Evolutionary conservation across 345 rosid genomes (phyloP).

Genomic region (Aquilaria malaccensis): DNA sequence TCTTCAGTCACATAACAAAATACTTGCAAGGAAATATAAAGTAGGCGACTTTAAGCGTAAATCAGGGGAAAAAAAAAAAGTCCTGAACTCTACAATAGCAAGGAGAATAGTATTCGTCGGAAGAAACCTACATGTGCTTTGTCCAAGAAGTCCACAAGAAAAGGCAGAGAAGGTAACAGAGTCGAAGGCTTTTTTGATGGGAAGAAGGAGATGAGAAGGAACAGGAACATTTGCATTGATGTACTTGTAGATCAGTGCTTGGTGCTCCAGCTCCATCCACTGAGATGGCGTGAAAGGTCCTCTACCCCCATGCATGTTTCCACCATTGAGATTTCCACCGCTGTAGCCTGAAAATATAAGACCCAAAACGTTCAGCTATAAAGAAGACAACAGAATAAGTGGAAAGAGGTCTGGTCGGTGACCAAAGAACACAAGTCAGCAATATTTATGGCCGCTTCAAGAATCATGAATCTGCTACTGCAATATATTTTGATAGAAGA

Average conservation of each 20-base stretch:
- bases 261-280: constrained; percentile 95
- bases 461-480: constrained; percentile 14
- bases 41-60: too few species aligned
- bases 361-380: not conserved
- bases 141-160: constrained; percentile 33
- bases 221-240: constrained; percentile 69
- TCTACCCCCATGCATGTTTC: constrained; percentile 34
- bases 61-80: not conserved
- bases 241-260: constrained; percentile 88
- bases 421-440: constrained; percentile 15
- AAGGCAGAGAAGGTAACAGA: constrained; percentile 41
- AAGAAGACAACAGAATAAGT: not conserved
- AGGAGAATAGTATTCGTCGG: not conserved
- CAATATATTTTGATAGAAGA: not conserved
- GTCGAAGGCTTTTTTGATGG: constrained; percentile 69
- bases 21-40: too few species aligned
- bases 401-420: constrained; percentile 6
- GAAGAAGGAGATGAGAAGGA: constrained; percentile 65
- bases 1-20: too few species aligned
- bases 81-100: not conserved
- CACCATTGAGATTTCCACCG: constrained; percentile 29
- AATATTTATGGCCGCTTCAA: constrained; percentile 19
- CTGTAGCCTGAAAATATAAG: constrained; percentile 26
- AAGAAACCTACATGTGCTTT: constrained; percentile 46
- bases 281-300: constrained; percentile 67